Percentiles rank a stretch among this genome's conserved stretches.
Evolutionary conservation across 345 rosid species (phyloP).

Genomic region (Citrus medica): DNA sequence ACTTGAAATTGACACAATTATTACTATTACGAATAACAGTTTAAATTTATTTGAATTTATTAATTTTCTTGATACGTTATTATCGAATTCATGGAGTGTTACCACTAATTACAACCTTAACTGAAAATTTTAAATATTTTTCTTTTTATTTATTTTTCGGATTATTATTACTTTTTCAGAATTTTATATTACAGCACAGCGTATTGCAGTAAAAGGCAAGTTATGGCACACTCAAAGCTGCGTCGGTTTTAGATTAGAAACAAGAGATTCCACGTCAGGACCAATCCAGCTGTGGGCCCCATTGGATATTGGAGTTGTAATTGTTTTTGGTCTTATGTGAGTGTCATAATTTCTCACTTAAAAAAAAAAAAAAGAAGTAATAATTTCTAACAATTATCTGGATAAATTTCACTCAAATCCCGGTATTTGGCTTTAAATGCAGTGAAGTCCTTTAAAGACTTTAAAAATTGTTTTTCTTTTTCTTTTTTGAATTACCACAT

Average conservation of each 20-base stretch:
- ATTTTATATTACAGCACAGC: no score
- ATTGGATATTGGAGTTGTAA: not conserved
- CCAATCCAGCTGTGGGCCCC: conserved; percentile 17
- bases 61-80: no score
- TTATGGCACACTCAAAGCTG: no score
- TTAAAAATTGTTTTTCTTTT: no score
- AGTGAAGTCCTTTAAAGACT: not conserved
- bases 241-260: not conserved
- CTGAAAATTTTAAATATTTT: not conserved
- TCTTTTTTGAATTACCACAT: not conserved
- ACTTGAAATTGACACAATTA: no score
- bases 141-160: not conserved
- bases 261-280: conserved; percentile 12
- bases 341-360: no score
- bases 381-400: not conserved
- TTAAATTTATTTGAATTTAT: no score
- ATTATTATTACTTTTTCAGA: not conserved
- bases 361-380: not conserved
- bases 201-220: not conserved
- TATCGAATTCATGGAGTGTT: no score
- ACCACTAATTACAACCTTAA: no score
- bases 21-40: no score
- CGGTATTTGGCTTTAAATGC: not conserved
- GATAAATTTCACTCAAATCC: not conserved
- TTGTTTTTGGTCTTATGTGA: not conserved